Evolutionary conservation across 441 rosid genomes (phyloP).

Genomic region (Adansonia rubrostipa): DNA sequence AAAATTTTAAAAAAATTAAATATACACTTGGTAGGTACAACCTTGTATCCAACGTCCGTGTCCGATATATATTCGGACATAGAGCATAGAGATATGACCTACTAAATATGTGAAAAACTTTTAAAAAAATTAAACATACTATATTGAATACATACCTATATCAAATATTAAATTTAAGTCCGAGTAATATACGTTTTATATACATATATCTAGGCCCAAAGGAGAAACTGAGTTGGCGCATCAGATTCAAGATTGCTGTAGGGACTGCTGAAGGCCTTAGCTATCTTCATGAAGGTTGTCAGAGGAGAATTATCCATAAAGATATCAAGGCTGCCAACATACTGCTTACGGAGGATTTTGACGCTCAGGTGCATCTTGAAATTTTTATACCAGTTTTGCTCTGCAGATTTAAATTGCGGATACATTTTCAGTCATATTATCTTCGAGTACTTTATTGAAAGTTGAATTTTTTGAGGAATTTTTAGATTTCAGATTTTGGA

Average conservation of each 20-base stretch:
- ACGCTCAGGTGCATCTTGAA: conserved; percentile 60
- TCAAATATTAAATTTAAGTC: too few species aligned
- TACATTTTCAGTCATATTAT: too few species aligned
- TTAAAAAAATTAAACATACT: too few species aligned
- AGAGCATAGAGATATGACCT: too few species aligned
- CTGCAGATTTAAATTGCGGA: too few species aligned
- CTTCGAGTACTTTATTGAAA: background rate
- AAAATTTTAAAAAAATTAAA: too few species aligned
- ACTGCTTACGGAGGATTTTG: conserved; percentile 80
- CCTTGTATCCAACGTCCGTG: too few species aligned
- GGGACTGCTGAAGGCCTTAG: conserved; percentile 84
- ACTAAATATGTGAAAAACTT: too few species aligned
- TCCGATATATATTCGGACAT: too few species aligned
- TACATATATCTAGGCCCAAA: conserved; percentile 46
- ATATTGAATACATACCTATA: too few species aligned
- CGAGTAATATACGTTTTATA: too few species aligned
- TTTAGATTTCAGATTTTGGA: conserved; percentile 92
- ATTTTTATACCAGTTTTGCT: background rate
- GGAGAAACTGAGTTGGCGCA: conserved; percentile 67
- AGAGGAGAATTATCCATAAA: conserved; percentile 90
- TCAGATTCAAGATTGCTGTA: conserved; percentile 69
- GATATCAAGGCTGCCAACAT: conserved; percentile 93
- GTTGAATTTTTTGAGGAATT: conserved; percentile 8
- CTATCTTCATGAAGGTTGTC: conserved; percentile 91
- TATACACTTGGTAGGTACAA: too few species aligned